Evolutionary conservation across 2,329 filamentous ascomycete genomes (phyloP), one percentile per base, ranked within the genome.

Genomic region (Nemania serpens): DNA sequence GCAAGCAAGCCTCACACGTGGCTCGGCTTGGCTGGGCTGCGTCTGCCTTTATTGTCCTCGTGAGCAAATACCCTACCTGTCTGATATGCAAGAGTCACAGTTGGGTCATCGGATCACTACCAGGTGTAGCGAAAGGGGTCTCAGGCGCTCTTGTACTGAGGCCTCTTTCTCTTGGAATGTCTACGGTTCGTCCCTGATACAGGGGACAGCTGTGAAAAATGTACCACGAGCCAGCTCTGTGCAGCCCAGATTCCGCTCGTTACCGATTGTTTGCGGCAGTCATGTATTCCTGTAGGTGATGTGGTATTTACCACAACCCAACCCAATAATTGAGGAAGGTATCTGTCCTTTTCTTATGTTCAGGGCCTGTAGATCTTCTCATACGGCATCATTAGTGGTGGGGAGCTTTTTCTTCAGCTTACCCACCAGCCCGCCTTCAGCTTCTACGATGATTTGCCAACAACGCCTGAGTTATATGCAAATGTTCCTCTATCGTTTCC

Each of bases 391-490:
- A 59, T 64, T 64, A 65, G 61, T 60, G 58, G 49, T 25, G 37
- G 51, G 58, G 55, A n/a, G 58, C 52, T 53, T 54, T 62, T 57
- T 57, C 41, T 47, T 47, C 34, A 59, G 61, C 50, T 58, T 54
- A 58, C 43, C 49, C 66, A 59, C 65, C 62, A 47, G 64, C 63
- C 62, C 62, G 54, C 60, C 62, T 67, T 55, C 59, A 64, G 58
- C 62, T 56, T 70, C 69, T 71, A 71, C 65, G 57, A 66, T 65
- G 62, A 62, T 62, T 68, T 70, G 66, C 67, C 69, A 66, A 68
- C 65, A 72, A 72, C 70, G 70, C 70, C 70, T 57, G 61, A 57
- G 61, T 61, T 64, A 58, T 68, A 72, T 72, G 70, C 69, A 72
- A 67, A 61, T 66, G 58, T 59, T 47, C 51, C 59, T 67, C 67